Conservation (phyloP, 2,329 filamentous ascomycete species). For the Aspergillus pseudoglaucus region DNA sequence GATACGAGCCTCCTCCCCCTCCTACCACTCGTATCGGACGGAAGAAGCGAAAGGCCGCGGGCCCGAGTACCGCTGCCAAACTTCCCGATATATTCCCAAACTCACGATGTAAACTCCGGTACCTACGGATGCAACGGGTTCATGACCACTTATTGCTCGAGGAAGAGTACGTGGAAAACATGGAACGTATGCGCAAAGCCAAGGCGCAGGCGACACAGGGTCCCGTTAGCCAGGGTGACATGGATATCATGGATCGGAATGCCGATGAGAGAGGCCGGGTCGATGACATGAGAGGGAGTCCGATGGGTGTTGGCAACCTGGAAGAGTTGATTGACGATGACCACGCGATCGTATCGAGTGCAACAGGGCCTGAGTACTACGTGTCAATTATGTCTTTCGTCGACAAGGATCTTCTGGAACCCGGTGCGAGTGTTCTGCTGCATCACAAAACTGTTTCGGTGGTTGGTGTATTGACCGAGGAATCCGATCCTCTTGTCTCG, state of each 20-base stretch:
- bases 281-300: constrained; percentile 96
- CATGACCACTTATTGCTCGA: constrained; percentile 95
- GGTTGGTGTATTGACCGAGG: constrained; percentile 92
- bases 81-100: constrained; percentile 91
- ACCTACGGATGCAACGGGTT: constrained; percentile 96
- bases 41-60: constrained; percentile 95
- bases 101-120: constrained; percentile 92
- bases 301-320: constrained; percentile 95
- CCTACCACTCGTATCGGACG: constrained; percentile 94
- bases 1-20: constrained; percentile 97
- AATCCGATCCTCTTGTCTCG: constrained; percentile 88
- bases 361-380: constrained; percentile 96
- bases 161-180: constrained; percentile 98
- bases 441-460: constrained; percentile 98
- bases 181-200: constrained; percentile 88
- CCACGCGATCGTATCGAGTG: constrained; percentile 96
- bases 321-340: constrained; percentile 99
- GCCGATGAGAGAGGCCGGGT: constrained; percentile 92
- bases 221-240: constrained; percentile 54
- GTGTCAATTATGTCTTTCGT: constrained; percentile 99
- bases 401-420: constrained; percentile 95
- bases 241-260: constrained; percentile 76
- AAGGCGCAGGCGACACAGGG: constrained; percentile 62
- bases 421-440: constrained; percentile 86
- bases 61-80: constrained; percentile 90